A percentile compares a stretch with the other conserved stretches of the same genome.
Conservation (phyloP, 2,329 filamentous ascomycete species). For the Dendrostoma leiphaemia region DNA sequence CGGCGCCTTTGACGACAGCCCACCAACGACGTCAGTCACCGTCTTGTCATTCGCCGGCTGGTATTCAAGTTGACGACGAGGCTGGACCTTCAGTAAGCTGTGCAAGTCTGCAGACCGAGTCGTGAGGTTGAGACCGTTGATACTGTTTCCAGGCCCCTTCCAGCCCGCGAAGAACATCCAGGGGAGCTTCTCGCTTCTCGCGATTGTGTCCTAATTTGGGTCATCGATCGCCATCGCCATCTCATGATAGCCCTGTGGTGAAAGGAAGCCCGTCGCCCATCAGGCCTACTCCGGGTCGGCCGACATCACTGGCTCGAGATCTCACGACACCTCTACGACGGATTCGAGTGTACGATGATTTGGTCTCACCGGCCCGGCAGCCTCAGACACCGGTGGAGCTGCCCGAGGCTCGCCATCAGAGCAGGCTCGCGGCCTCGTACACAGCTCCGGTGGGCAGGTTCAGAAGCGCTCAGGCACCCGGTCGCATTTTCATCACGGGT, state of each 20-base stretch:
- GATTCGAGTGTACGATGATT: constrained; percentile 46
- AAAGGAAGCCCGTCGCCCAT: not conserved
- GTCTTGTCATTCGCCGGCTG: not conserved
- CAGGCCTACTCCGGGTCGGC: constrained; percentile 7
- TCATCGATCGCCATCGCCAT: not conserved
- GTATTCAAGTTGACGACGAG: constrained; percentile 5
- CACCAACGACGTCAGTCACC: constrained; percentile 3
- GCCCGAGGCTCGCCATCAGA: constrained; percentile 47
- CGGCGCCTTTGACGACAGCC: not conserved
- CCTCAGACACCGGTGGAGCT: constrained; percentile 50
- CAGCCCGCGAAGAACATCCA: constrained; percentile 7
- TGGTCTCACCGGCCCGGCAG: constrained; percentile 39
- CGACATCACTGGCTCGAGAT: constrained; percentile 16
- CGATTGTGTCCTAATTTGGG: constrained; percentile 1
- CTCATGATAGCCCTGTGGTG: not conserved
- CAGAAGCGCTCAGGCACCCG: constrained; percentile 18
- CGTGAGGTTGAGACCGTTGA: not conserved
- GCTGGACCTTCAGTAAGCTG: constrained; percentile 14
- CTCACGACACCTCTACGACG: constrained; percentile 21
- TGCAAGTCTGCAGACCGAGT: not conserved
- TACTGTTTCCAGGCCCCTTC: constrained; percentile 1
- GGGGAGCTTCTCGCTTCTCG: not conserved
- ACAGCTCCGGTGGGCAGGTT: constrained; percentile 37
- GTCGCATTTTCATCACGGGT: constrained; percentile 22
- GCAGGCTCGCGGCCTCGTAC: constrained; percentile 40